Percentiles rank a stretch among this genome's conserved stretches.
Evolutionary conservation across 2,329 filamentous ascomycete species (phyloP).

Genomic region (Neoarthrinium moseri): DNA sequence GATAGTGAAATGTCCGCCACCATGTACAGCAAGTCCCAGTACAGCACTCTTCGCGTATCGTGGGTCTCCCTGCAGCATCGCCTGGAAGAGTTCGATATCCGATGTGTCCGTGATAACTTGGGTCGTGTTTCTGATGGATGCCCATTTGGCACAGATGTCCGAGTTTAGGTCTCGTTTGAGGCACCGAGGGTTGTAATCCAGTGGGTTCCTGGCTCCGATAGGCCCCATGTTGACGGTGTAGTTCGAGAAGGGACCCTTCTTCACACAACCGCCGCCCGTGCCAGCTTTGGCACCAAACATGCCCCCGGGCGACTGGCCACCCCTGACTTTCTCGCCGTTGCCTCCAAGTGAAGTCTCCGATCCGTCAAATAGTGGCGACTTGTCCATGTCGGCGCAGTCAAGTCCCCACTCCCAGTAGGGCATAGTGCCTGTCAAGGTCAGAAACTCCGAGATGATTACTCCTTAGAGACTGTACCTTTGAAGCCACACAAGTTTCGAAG

Average conservation of each 20-base stretch:
- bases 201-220: conserved; percentile 24
- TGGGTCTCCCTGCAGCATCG: conserved; percentile 37
- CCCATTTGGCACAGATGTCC: conserved; percentile 25
- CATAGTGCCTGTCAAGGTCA: conserved; percentile 6
- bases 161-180: conserved; percentile 39
- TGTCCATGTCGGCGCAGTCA: conserved; percentile 32
- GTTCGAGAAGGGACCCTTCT: conserved; percentile 42
- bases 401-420: conserved; percentile 40
- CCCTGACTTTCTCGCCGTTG: conserved; percentile 36
- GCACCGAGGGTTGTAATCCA: conserved; percentile 40
- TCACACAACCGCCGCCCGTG: conserved; percentile 53
- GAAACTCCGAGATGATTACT: not conserved
- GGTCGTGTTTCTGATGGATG: conserved; percentile 31
- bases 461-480: conserved; percentile 25
- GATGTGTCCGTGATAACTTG: conserved; percentile 33
- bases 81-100: conserved; percentile 38
- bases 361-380: conserved; percentile 44
- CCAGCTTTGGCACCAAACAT: conserved; percentile 38
- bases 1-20: conserved; percentile 34
- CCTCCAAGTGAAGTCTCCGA: conserved; percentile 41
- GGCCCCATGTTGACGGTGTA: conserved; percentile 39
- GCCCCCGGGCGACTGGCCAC: conserved; percentile 6
- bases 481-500: conserved; percentile 34
- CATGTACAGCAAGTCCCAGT: conserved; percentile 28
- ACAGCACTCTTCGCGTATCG: conserved; percentile 22